A percentile compares a stretch with the other conserved stretches of the same genome.
Conservation (phyloP, 345 rosid genomes). For the Gossypium rotundifolium region DNA sequence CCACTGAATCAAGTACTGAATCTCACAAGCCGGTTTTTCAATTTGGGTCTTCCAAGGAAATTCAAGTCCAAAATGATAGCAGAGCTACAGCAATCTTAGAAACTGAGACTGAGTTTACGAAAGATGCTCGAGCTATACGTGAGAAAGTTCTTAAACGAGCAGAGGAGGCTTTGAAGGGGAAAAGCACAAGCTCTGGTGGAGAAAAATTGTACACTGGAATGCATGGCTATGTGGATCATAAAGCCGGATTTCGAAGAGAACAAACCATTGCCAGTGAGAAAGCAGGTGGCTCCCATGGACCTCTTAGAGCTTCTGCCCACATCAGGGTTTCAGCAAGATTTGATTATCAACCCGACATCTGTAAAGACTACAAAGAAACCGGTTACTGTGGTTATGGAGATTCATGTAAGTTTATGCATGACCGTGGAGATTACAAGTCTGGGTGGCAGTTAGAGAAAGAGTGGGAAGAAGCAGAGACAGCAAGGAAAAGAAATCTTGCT, state of each 20-base stretch:
- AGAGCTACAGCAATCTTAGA: slow-evolving; percentile 78
- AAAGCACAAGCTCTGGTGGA: slow-evolving; percentile 33
- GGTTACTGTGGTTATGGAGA: slow-evolving; percentile 95
- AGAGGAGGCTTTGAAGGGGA: slow-evolving; percentile 62
- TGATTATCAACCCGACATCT: slow-evolving; percentile 87
- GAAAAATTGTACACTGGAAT: slow-evolving; percentile 75
- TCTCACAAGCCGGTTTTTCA: slow-evolving; percentile 42
- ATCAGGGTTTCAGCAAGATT: slow-evolving; percentile 84
- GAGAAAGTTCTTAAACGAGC: slow-evolving; percentile 73
- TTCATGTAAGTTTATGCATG: slow-evolving; percentile 86
- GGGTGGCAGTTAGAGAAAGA: slow-evolving; percentile 93
- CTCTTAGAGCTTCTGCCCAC: slow-evolving; percentile 91
- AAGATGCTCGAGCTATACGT: slow-evolving; percentile 76
- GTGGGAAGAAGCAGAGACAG: slow-evolving; percentile 87
- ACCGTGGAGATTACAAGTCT: slow-evolving; percentile 85
- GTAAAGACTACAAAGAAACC: slow-evolving; percentile 91
- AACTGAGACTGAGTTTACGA: slow-evolving; percentile 78
- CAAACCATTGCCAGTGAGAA: slow-evolving; percentile 82
- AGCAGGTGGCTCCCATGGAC: slow-evolving; percentile 91
- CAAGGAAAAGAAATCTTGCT: slow-evolving; percentile 71
- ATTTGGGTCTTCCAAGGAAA: slow-evolving; percentile 78
- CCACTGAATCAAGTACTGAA: slow-evolving; percentile 26
- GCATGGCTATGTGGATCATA: slow-evolving; percentile 78
- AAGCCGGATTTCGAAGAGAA: slow-evolving; percentile 90
- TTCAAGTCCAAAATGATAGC: slow-evolving; percentile 80